Conservation (phyloP, 768 basidiomycete genomes). For the Kwoniella shandongensis region DNA sequence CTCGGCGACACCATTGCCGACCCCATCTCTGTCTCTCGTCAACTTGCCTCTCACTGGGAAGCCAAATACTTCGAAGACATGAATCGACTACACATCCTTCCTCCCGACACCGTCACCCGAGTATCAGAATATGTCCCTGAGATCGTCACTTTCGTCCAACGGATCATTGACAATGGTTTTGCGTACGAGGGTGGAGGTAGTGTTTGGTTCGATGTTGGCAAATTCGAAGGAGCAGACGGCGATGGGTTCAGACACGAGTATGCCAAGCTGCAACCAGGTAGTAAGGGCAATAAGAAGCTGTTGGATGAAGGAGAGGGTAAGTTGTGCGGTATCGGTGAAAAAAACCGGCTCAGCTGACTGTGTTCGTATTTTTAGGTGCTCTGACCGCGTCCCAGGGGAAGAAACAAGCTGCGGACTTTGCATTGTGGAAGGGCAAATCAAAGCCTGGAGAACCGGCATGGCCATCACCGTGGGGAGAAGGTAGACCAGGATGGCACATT, state of each 20-base stretch:
- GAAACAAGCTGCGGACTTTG: conserved; percentile 87
- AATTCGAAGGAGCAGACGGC: conserved; percentile 69
- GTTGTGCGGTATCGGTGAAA: conserved; percentile 3
- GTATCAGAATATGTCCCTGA: conserved; percentile 98
- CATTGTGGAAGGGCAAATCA: conserved; percentile 88
- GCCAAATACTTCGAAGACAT: conserved; percentile 86
- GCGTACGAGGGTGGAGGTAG: conserved; percentile 75
- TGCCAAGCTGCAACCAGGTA: conserved; percentile 94
- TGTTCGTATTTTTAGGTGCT: conserved; percentile 57
- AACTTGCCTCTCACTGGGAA: conserved; percentile 85
- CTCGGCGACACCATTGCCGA: conserved; percentile 77
- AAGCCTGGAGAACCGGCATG: conserved; percentile 96
- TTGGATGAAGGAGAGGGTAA: conserved; percentile 90
- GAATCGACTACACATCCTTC: conserved; percentile 77
- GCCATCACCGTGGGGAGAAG: conserved; percentile 92
- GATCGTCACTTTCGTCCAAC: conserved; percentile 82
- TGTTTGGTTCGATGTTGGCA: conserved; percentile 85
- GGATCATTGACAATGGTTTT: conserved; percentile 81
- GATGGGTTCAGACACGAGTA: conserved; percentile 68
- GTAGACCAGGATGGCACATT: conserved; percentile 99
- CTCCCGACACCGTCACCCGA: conserved; percentile 86
- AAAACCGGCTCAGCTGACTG: neutral
- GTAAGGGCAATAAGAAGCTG: conserved; percentile 85
- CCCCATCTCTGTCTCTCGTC: conserved; percentile 72
- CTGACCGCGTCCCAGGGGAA: conserved; percentile 64